These are phyloP conservation scores for Rosa chinensis DNA, from an alignment of 306 rosid species.

Conservation along the genomic window DNA sequence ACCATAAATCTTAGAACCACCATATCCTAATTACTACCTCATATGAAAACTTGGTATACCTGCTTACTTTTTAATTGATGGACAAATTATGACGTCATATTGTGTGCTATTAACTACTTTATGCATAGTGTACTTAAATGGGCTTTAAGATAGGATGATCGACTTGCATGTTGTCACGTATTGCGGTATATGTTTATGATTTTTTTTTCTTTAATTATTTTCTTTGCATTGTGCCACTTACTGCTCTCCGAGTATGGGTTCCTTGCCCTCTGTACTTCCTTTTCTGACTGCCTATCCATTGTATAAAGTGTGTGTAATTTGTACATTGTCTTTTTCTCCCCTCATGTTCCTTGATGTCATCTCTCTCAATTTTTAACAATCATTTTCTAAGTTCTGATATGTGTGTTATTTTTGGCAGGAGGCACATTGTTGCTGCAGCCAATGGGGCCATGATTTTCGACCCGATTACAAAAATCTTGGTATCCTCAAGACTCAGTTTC, in stretches of 20 bases:
- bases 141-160: neutral
- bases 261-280: too few species aligned
- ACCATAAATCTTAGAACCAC: neutral
- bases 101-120: neutral
- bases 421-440: conserved; percentile 99
- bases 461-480: conserved; percentile 96
- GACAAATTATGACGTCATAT: neutral
- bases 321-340: neutral
- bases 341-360: neutral
- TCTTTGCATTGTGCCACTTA: neutral
- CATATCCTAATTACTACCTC: neutral
- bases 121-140: neutral
- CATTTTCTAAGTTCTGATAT: conserved; percentile 6
- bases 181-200: neutral
- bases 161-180: neutral
- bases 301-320: neutral
- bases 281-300: neutral
- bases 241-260: neutral
- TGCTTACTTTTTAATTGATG: neutral
- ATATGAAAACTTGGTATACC: neutral
- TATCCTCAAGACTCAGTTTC: conserved; percentile 95
- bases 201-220: neutral
- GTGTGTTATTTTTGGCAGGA: conserved; percentile 60
- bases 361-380: neutral
- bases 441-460: conserved; percentile 99